phyloP scores from a whole-genome alignment of 805 yeast genomes.

The Clavispora vitiphila region DNA sequence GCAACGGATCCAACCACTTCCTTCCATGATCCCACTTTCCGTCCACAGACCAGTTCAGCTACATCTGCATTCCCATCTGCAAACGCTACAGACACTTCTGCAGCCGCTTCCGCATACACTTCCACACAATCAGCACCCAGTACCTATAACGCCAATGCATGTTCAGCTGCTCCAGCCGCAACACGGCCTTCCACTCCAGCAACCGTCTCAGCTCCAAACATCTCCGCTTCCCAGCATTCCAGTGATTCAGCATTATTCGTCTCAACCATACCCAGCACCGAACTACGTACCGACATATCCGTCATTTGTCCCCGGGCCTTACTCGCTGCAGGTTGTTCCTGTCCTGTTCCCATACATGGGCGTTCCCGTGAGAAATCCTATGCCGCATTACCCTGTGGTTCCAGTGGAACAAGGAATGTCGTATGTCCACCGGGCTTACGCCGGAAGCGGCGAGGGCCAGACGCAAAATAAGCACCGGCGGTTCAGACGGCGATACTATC shows the following conservation, averaged over 20 bases:
- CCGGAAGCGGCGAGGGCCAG: neutral
- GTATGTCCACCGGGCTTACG: neutral
- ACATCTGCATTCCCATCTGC: neutral
- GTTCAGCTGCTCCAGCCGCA: neutral
- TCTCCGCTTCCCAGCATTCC: neutral
- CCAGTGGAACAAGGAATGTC: neutral
- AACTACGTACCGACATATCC: neutral
- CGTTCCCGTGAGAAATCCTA: neutral
- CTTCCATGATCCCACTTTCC: neutral
- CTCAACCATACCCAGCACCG: neutral
- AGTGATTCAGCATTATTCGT: neutral
- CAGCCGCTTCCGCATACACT: neutral
- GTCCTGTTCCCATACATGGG: neutral
- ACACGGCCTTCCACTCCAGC: neutral
- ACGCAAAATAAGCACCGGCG: constrained; percentile 12
- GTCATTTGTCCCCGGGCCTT: neutral
- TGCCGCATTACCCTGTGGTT: neutral
- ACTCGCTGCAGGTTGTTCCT: neutral
- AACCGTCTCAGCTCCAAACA: neutral
- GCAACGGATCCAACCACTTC: neutral
- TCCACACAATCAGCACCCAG: neutral
- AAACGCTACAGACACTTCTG: neutral
- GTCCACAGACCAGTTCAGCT: neutral
- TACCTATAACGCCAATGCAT: neutral
- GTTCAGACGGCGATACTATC: constrained; percentile 16